A percentile compares a stretch with the other conserved stretches of the same genome.
phyloP scores from a whole-genome alignment of 1,284 basidiomycete genomes.

The Cryptococcus jaspeensis region DNA sequence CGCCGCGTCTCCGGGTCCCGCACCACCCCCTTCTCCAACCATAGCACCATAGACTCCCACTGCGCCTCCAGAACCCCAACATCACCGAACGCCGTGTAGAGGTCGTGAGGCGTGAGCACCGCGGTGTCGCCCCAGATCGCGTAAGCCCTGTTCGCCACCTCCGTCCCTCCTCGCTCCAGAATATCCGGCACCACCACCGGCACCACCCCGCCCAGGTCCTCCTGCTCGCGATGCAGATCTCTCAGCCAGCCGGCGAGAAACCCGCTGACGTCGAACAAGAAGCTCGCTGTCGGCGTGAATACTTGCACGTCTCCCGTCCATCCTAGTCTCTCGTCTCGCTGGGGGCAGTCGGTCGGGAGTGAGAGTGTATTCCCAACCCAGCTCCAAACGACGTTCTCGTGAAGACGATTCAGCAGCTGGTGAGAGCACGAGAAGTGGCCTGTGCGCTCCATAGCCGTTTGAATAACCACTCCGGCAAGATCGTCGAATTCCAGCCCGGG shows the following conservation, averaged over 20 bases:
- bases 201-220: slow-evolving; percentile 18
- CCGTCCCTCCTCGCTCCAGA: slow-evolving; percentile 6
- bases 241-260: slow-evolving; percentile 33
- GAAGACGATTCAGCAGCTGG: slow-evolving; percentile 29
- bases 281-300: slow-evolving; percentile 37
- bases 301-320: slow-evolving; percentile 46
- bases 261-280: slow-evolving; percentile 33
- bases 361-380: slow-evolving; percentile 26
- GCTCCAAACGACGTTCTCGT: slow-evolving; percentile 37
- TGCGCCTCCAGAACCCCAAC: slow-evolving; percentile 20
- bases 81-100: slow-evolving; percentile 32
- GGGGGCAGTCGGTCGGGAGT: slow-evolving; percentile 44
- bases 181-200: slow-evolving; percentile 36
- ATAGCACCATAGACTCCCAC: slow-evolving; percentile 31
- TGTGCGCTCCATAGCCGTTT: slow-evolving; percentile 30
- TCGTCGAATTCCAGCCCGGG: slow-evolving; percentile 13
- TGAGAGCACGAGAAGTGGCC: slow-evolving; percentile 39
- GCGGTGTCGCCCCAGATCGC: slow-evolving; percentile 36
- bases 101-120: slow-evolving; percentile 29
- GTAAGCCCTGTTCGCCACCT: slow-evolving; percentile 7
- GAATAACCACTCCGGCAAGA: slow-evolving; percentile 31
- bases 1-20: slow-evolving; percentile 21
- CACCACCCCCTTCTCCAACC: slow-evolving; percentile 38
- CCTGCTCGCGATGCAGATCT: slow-evolving; percentile 33
- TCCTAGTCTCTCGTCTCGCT: slow-evolving; percentile 45